Conservation (phyloP, 169 alveolate genomes). For the Cardiosporidium cionae region DNA sequence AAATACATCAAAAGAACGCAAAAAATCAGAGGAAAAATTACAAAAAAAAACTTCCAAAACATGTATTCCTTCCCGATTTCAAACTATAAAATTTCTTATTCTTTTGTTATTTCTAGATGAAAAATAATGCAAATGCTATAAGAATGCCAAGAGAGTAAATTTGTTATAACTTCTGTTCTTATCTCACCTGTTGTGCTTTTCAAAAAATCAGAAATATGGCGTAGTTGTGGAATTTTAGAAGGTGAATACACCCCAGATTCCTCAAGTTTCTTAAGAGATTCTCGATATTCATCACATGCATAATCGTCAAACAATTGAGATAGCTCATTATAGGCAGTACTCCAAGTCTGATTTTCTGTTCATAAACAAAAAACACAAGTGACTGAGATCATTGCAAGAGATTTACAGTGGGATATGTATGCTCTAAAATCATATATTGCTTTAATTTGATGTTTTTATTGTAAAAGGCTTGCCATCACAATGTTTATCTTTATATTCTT, state of each 20-base stretch:
- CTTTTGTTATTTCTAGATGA: not conserved
- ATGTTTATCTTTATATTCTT: no score
- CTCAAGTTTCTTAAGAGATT: conserved; percentile 5
- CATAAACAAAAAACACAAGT: not conserved
- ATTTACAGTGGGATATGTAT: no score
- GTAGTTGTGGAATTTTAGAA: conserved; percentile 37
- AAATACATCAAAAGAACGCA: no score
- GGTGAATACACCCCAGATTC: conserved; percentile 30
- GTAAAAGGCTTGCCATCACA: not conserved
- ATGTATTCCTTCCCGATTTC: no score
- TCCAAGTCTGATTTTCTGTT: conserved; percentile 28
- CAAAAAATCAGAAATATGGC: conserved; percentile 51
- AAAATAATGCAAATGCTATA: no score
- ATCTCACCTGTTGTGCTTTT: conserved; percentile 35
- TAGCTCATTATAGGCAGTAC: conserved; percentile 8
- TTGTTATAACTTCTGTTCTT: no score
- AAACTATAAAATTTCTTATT: no score
- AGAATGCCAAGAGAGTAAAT: no score
- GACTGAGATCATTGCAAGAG: no score
- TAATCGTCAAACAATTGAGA: conserved; percentile 15
- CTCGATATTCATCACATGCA: conserved; percentile 36
- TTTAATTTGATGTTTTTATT: not conserved
- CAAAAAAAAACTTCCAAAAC: no score
- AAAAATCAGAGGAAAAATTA: no score
- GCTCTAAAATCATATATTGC: no score